Percentiles rank a stretch among this genome's conserved stretches.
These are phyloP conservation scores for Botryosphaeria agaves DNA, from an alignment of 2,329 filamentous ascomycete species.

Conservation along the genomic window DNA sequence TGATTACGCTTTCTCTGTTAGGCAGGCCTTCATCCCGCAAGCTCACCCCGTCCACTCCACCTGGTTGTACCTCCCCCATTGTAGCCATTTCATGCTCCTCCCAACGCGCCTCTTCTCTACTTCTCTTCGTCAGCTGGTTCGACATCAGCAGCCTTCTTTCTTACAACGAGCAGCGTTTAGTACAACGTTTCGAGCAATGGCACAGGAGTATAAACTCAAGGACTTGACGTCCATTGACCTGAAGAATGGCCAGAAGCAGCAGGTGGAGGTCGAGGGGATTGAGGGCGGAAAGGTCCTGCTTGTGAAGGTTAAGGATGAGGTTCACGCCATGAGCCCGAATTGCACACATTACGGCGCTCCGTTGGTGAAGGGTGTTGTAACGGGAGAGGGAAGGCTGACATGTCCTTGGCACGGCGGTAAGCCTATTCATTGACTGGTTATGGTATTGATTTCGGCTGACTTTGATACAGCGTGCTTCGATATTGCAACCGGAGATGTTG, in stretches of 20 bases:
- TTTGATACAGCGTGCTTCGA: conserved; percentile 77
- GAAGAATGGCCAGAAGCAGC: conserved; percentile 65
- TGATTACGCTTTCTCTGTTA: no score
- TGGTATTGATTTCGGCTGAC: no score
- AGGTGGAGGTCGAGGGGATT: conserved; percentile 81
- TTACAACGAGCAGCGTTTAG: conserved; percentile 10
- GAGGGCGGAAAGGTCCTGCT: conserved; percentile 75
- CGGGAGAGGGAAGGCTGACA: conserved; percentile 64
- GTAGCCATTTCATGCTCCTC: no score
- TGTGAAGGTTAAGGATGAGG: conserved; percentile 56
- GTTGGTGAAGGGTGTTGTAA: conserved; percentile 69
- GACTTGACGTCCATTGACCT: conserved; percentile 57
- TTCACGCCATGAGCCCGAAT: conserved; percentile 66
- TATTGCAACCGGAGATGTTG: conserved; percentile 73
- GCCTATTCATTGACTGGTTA: no score
- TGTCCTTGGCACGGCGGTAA: conserved; percentile 94
- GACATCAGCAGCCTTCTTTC: background rate
- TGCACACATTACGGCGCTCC: conserved; percentile 91
- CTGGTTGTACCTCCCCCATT: no score
- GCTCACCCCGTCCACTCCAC: no score
- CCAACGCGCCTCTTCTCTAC: background rate
- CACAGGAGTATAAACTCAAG: conserved; percentile 46
- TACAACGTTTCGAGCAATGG: conserved; percentile 19
- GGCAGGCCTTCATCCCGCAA: no score
- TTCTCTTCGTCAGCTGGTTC: background rate